Evolutionary conservation across 371 early-diverging fungal genomes (phyloP).

Genomic region (Mucor plumbeus): DNA sequence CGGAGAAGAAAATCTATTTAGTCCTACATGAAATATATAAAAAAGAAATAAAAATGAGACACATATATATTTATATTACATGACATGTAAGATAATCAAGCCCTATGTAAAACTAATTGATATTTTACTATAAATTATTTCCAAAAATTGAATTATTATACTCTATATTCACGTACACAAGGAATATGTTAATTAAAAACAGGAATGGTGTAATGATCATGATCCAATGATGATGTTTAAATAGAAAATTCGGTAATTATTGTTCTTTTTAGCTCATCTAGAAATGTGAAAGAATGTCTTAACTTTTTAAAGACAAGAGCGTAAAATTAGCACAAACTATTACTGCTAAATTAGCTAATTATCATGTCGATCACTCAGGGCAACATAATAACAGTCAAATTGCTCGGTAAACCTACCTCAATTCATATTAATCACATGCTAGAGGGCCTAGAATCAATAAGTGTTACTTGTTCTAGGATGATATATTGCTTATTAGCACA

Average conservation of each 20-base stretch:
- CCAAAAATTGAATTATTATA: too few species aligned
- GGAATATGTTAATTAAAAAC: too few species aligned
- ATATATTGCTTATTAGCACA: too few species aligned
- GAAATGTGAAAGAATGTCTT: neutral
- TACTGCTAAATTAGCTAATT: neutral
- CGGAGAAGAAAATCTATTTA: constrained; percentile 33
- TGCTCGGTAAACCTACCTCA: neutral
- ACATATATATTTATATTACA: neutral
- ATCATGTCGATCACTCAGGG: constrained; percentile 4
- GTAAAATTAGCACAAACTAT: neutral
- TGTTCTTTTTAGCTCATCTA: too few species aligned
- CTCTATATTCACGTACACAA: too few species aligned
- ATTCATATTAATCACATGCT: neutral
- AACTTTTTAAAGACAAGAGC: neutral
- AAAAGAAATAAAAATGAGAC: too few species aligned
- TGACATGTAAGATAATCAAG: neutral
- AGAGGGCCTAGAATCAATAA: neutral
- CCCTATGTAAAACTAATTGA: neutral
- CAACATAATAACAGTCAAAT: neutral
- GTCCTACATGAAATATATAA: neutral
- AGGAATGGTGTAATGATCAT: neutral
- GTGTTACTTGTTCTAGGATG: too few species aligned
- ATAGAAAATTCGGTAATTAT: too few species aligned
- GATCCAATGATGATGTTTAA: neutral
- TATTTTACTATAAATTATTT: neutral